Base-by-base conservation (phyloP, 2,329 filamentous ascomycete genomes). In the Ophiostoma fasciatum region DNA sequence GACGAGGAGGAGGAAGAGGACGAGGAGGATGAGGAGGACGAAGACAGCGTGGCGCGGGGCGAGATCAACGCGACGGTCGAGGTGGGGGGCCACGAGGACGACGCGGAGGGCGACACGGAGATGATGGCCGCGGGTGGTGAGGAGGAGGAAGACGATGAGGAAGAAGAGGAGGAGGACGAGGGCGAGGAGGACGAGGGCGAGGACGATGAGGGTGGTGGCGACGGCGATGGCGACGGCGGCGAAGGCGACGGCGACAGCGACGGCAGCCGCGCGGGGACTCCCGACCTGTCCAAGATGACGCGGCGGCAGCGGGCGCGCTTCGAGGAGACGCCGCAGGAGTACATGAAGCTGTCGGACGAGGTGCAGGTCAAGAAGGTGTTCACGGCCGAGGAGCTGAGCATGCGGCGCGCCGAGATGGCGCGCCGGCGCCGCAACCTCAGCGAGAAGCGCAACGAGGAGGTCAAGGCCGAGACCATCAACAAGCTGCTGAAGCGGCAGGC, bases 391-490 rank as follows among this genome's bases (percentile, higher is more conserved):
- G 71, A 75, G 44, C 50, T 74, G 10, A 73, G 69, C 18, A 74
- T 75, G 71, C 62, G 71, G 11, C 61, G 71, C 6, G 64, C 70
- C 28, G 71, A 75, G 48, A 74, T 75, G 71, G 71, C 71, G 4
- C 66, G 71, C 19, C 62, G 71, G 31, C 59, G 71, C 39, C 64
- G 71, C 31, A 75, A 75, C 46, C 60, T 74, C n/a, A 74, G 70
- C 46, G 71, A 75, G 44, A 75, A 75, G 56, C 67, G 71, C 33
- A 74, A 69, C 42, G 71, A 75, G 42, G 71, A 75, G 55, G 70
- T 75, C 52, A 74, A 74, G 64, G 82, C 84, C 71, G 82, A 88
- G 63, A 90, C 82, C 0, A 88, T 90, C 68, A 87, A 90, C 63
- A 85, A 87, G 49, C 73, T 90, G 2, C 72, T 90, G 35, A 85